Base-by-base conservation (phyloP, 495 filamentous ascomycete genomes). In the Trichoderma virens region DNA sequence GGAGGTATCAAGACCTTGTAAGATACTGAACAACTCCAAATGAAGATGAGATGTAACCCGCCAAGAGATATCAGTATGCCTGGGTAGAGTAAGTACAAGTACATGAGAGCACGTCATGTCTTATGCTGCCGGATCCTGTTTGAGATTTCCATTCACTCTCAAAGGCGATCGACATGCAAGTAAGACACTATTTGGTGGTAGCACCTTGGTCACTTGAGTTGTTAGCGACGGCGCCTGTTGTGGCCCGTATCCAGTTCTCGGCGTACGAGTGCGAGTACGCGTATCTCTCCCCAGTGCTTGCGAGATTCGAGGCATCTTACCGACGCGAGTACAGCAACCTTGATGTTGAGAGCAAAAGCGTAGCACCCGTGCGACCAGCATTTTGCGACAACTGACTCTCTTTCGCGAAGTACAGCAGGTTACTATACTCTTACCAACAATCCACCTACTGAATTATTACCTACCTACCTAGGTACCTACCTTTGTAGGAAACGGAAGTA, bases 301-400 rank as follows among this genome's bases (percentile, higher is more conserved):
- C 51, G 51, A 56, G 51, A 56, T 30, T 56, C 51, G 45, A 20
- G 18, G 45, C 45, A 51, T 51, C 45, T 51, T 16, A 25, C 45
- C n/a, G n/a, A n/a, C n/a, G n/a, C n/a, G n/a, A 51, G 45, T 51
- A 51, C 45, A 25, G 8, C 18, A 1, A 51, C 45, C 8, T 47
- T 14, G 51, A 56, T 30, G 28, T n/a, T 14, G 23, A 7, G 18
- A 47, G n/a, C 43, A 47, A 3, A n/a, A 3, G 7, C 1, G 43
- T 47, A 23, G n/a, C 43, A 47, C 43, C 43, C 18, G 43, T 47
- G 18, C 43, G 6, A 47, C 43, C 18, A 18, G 43, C 43, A 7
- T 47, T 35, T 47, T 47, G 43, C 18, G n/a, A 23, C 8, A 7
- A 3, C n/a, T 47, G 43, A n/a, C 43, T 47, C 43, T 47, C n/a